Evolutionary conservation across 2,329 filamentous ascomycete genomes (phyloP), one percentile per base, ranked within the genome.

Genomic region (Fusarium longipes): DNA sequence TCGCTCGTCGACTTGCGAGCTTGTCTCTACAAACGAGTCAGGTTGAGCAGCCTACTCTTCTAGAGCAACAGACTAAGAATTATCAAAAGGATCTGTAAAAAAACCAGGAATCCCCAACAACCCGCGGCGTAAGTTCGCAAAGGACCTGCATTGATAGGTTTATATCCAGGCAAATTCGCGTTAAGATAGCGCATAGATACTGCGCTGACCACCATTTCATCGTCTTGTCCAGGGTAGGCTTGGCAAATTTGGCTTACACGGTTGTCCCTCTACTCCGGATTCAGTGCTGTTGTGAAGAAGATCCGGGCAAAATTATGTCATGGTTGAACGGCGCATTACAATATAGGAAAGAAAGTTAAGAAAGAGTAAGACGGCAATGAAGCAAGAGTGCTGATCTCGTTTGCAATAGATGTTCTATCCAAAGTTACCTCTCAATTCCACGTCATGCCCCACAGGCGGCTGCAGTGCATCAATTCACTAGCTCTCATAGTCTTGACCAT

Each of bases 371-470:
- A 49, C 45, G 30, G 32, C 45, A 49, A 22, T 38, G 32, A 49
- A 49, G 32, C 25, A 36, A 49, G 33, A 49, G 22, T 25, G 45
- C 25, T 48, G 29, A 18, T 48, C 30, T 24, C n/a, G 22, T 18
- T 24, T 48, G 38, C 22, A n/a, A n/a, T n/a, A n/a, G n/a, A n/a
- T 40, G 20, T 24, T 25, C 14, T 22, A 17, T 24, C 38, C 11
- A n/a, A 17, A 60, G 30, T 36, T 30, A 58, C 35, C 57, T 63
- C 18, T 70, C 69, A 73, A 63, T 60, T 55, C 63, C 74, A 75
- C 74, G 74, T 73, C 74, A 76, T 76, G 64, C 60, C 60, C 45
- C 30, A 45, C 61, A 17, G 44, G 50, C 18, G 33, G 35, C 24
- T 49, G 60, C 29, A 54, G 48, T 33, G 39, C 40, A 30, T 57